Percentiles rank a stretch among this genome's conserved stretches.
phyloP scores from a whole-genome alignment of 164 flowering plant genomes.

The Kalanchoe fedtschenkoi region DNA sequence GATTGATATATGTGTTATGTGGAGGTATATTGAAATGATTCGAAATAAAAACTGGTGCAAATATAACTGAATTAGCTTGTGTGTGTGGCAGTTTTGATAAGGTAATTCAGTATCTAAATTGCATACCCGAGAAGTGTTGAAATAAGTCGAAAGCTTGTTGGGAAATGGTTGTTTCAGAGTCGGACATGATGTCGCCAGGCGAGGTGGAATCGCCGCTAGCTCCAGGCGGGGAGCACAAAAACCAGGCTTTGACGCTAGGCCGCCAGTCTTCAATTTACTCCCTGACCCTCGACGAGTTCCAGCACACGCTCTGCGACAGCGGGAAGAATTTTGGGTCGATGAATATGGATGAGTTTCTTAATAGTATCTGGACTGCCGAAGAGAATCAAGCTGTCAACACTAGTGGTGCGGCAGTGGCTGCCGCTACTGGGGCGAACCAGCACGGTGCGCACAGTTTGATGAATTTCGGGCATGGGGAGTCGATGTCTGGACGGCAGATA shows the following conservation, averaged over 20 bases:
- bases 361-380: constrained; percentile 89
- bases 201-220: constrained; percentile 27
- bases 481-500: constrained; percentile 9
- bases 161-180: constrained; percentile 28
- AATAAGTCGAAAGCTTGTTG: no score
- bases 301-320: constrained; percentile 47
- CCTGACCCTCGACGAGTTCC: constrained; percentile 86
- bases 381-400: constrained; percentile 46
- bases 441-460: neutral
- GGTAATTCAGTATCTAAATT: neutral
- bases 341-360: constrained; percentile 94
- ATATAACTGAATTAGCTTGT: no score
- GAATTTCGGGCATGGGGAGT: neutral
- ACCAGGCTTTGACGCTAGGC: constrained; percentile 20
- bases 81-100: neutral
- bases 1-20: no score
- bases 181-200: constrained; percentile 26
- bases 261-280: constrained; percentile 85
- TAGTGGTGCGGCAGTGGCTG: constrained; percentile 5
- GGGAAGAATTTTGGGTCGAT: constrained; percentile 90
- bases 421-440: neutral
- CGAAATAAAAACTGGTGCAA: no score
- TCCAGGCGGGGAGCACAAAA: constrained; percentile 16
- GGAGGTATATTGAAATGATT: no score
- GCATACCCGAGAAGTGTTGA: no score